phyloP scores from a whole-genome alignment of 225 moss, liverwort and hornwort genomes.

The Antitrichia curtipendula region DNA sequence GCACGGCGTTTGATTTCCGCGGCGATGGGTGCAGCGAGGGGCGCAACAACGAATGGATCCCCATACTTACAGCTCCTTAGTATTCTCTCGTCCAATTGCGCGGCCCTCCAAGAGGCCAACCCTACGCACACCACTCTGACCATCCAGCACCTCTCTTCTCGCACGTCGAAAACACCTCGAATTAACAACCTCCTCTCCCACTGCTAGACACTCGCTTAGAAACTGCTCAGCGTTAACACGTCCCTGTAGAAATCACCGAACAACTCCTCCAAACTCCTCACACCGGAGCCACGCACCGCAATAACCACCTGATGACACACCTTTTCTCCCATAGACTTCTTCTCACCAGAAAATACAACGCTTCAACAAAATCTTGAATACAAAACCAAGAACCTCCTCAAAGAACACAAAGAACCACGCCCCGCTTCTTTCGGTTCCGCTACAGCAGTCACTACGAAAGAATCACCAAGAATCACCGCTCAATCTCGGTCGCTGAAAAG shows the following conservation, averaged over 20 bases:
- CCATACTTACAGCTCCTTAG: slow-evolving; percentile 18
- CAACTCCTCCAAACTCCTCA: slow-evolving; percentile 18
- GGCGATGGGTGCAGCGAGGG: slow-evolving; percentile 9
- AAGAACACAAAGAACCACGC: neutral
- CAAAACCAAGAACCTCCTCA: neutral
- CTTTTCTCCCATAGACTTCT: slow-evolving; percentile 17
- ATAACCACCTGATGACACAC: neutral
- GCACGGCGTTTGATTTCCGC: neutral
- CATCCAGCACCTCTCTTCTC: slow-evolving; percentile 28
- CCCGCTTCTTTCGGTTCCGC: neutral
- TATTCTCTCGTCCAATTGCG: slow-evolving; percentile 22
- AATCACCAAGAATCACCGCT: neutral
- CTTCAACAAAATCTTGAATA: neutral
- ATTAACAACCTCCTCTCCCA: neutral
- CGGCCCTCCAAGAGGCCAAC: slow-evolving; percentile 15
- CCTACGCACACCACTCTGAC: slow-evolving; percentile 16
- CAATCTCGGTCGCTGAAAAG: neutral
- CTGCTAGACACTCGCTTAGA: neutral
- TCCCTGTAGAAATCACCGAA: slow-evolving; percentile 32
- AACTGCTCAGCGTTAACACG: neutral
- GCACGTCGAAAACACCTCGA: neutral
- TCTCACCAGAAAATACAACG: neutral
- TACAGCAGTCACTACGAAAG: neutral
- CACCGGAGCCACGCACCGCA: neutral
- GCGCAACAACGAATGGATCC: slow-evolving; percentile 24